Evolutionary conservation across 116 monocot genomes (phyloP).

Genomic region (Dioscorea cayenensis): DNA sequence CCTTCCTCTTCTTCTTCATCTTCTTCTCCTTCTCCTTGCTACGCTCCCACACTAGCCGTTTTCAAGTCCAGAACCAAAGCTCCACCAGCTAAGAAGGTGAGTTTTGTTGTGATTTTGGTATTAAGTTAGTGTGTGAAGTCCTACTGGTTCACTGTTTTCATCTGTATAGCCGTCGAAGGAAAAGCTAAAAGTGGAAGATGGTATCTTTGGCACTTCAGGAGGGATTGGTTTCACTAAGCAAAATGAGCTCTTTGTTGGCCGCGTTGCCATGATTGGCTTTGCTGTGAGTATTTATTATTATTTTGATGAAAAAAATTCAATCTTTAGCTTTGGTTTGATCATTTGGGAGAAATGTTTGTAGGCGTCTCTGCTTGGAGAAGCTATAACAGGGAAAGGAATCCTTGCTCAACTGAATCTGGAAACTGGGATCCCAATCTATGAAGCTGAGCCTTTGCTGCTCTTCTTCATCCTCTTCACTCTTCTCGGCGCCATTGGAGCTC

Average conservation of each 20-base stretch:
- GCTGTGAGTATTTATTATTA: slow-evolving; percentile 42
- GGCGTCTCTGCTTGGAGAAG: slow-evolving; percentile 88
- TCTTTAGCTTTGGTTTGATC: not conserved
- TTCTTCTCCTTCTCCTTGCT: slow-evolving; percentile 13
- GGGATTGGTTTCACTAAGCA: slow-evolving; percentile 93
- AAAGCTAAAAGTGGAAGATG: slow-evolving; percentile 68
- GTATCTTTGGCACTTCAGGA: slow-evolving; percentile 87
- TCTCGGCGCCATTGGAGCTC: slow-evolving; percentile 93
- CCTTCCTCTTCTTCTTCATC: slow-evolving; percentile 1
- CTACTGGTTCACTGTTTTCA: not conserved
- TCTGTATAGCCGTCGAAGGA: slow-evolving; percentile 32
- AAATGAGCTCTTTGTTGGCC: slow-evolving; percentile 94
- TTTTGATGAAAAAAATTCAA: no score
- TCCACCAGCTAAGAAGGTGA: slow-evolving; percentile 36
- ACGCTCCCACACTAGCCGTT: slow-evolving; percentile 36
- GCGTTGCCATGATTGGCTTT: slow-evolving; percentile 95
- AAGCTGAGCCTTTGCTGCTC: slow-evolving; percentile 92
- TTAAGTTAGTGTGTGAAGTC: no score
- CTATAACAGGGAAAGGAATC: slow-evolving; percentile 87
- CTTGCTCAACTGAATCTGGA: slow-evolving; percentile 84
- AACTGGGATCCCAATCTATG: slow-evolving; percentile 90
- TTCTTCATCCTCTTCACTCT: slow-evolving; percentile 99
- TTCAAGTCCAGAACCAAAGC: slow-evolving; percentile 79
- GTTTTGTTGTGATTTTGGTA: not conserved
- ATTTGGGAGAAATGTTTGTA: slow-evolving; percentile 4